Evolutionary conservation across 345 rosid genomes (phyloP), one percentile per base, ranked within the genome.

Genomic region (Corymbia maculata): DNA sequence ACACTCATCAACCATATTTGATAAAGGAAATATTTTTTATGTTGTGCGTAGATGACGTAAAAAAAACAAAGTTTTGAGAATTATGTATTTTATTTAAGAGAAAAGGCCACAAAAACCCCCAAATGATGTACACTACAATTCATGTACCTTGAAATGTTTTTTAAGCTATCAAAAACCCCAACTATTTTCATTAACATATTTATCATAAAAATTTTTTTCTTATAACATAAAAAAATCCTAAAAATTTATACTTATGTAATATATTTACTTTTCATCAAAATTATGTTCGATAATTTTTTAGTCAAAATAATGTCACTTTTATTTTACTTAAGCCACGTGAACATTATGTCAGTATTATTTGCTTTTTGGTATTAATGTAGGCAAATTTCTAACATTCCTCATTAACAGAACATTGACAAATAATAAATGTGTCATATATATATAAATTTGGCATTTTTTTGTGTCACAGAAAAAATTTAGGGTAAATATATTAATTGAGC

Each of bases 371-470:
- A 11, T 5, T 11, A 4, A 55, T 55, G 12, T 2, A 21, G 4
- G 22, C 4, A 55, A 21, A 55, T 21, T 21, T 55, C 22, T 4
- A 7, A 1, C 22, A 55, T 10, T 55, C 9, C 5, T 55, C 22
- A 55, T 21, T 21, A 1, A 21, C 2, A 3, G 0, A 55, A 55
- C 22, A 1, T 55, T 55, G 22, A 0, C 4, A 1, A 5, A 21
- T 19, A 0, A 0, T 55, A 8, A 21, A 21, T 55, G 9, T 55
- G 28, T 55, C 28, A 8, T 0, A 55, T 2, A 8, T 7, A 55
- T 21, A 55, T 0, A 55, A 55, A 26, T 55, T 55, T 55, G 26
- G 1, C 0, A 55, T 55, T 3, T 55, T 55, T 36, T 36, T 36
- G 42, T 36, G 42, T 36, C 42, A 36, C 42, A 4, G 42, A 55